A percentile compares a stretch with the other conserved stretches of the same genome.
Conservation (phyloP, 352 stramenopile genomes). For the Globisporangium nunn region DNA sequence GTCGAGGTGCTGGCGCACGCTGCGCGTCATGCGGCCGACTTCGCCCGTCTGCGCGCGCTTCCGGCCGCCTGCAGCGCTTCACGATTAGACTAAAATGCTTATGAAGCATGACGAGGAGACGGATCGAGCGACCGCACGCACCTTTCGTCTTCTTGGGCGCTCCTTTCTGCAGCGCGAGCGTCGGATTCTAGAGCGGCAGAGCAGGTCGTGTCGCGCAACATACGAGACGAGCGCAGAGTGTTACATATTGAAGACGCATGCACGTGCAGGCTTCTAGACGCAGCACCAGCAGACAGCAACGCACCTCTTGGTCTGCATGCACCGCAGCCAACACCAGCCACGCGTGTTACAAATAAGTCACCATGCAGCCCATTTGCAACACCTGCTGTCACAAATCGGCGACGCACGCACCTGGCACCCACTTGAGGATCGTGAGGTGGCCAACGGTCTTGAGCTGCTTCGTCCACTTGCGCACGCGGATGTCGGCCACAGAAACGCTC, state of each 20-base stretch:
- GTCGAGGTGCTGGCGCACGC: constrained; percentile 70
- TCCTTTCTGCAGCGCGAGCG: constrained; percentile 54
- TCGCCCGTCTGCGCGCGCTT: constrained; percentile 47
- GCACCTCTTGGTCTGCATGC: constrained; percentile 50
- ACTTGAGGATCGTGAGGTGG: constrained; percentile 66
- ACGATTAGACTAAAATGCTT: background rate
- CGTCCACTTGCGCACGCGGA: constrained; percentile 69
- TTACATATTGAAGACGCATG: background rate
- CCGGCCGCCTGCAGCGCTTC: constrained; percentile 25
- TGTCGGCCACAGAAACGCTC: constrained; percentile 46
- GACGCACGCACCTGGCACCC: constrained; percentile 43
- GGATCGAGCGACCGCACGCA: constrained; percentile 9
- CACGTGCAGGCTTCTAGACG: background rate
- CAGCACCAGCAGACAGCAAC: background rate
- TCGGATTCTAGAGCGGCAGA: constrained; percentile 32
- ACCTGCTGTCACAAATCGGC: background rate
- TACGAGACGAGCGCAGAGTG: background rate
- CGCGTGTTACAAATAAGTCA: background rate
- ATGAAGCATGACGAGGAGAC: background rate
- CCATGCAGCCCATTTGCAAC: background rate
- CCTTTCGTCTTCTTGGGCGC: constrained; percentile 70
- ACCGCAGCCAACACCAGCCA: background rate
- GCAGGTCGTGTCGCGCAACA: too few relatives aligned
- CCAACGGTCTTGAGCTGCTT: constrained; percentile 65
- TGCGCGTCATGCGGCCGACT: constrained; percentile 66